Base-by-base conservation (phyloP, 2,329 filamentous ascomycete genomes). In the Verticillium tricorpus region DNA sequence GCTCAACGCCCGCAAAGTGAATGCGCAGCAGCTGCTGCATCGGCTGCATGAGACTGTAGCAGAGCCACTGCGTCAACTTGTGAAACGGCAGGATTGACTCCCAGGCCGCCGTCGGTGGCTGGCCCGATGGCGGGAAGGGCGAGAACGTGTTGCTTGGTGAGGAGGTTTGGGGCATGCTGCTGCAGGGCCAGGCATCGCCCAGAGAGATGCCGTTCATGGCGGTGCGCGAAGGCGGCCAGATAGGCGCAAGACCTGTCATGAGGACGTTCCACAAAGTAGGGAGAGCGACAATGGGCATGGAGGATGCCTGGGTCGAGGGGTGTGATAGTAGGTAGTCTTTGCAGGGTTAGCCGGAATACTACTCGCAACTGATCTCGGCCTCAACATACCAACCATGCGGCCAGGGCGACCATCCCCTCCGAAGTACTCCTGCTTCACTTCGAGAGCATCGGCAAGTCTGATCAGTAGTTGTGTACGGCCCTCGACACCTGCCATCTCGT, bases 111-210 rank as follows among this genome's bases (percentile, higher is more conserved):
- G 84, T 85, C 2, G 58, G 28, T 1, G 70, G 67, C 40, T 63
- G 61, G 28, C 68, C 67, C 12, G 71, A 69, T 55, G 74, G 73
- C 37, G 67, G 88, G 82, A 74, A 81, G 3, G 78, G 77, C 7
- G 78, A 80, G 63, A 81, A 77, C 5, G 74, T 76, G 11, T 89
- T 87, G 22, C 81, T 85, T n/a, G 69, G 66, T 1, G 79, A 78
- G 39, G 65, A 28, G 0, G 69, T 60, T 56, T 82, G 80, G 1
- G 93, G 92, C 86, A 98, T 92, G 35, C 88, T 86, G 12, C 85
- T 87, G 76, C 93, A 97, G 0, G 89, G 91, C 95, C 95, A 99
- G 28, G 95, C 94, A 72, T 99, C 95, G 61, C 95, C 95, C 17
- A 99, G 86, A 0, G 93, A 87, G 32, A 91, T 83, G 2, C 93